Conservation (phyloP, 345 rosid species). For the Cardamine chenopodiifolia region DNA sequence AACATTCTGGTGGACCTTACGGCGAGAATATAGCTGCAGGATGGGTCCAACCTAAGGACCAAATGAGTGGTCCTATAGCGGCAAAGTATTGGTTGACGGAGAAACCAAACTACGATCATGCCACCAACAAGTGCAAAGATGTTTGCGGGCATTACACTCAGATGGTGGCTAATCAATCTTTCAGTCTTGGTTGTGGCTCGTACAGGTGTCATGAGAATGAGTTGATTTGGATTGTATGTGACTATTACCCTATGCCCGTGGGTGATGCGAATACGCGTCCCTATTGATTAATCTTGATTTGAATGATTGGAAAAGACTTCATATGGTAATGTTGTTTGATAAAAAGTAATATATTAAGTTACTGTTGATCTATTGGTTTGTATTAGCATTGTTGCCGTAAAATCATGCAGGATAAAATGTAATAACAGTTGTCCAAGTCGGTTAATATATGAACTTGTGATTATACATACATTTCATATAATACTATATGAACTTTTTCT, state of each 20-base stretch:
- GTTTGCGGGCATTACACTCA: slow-evolving; percentile 72
- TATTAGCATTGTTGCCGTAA: not conserved
- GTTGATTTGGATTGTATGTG: slow-evolving; percentile 53
- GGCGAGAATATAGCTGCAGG: slow-evolving; percentile 60
- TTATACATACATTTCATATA: not conserved
- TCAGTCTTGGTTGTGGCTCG: slow-evolving; percentile 66
- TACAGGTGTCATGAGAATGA: slow-evolving; percentile 55
- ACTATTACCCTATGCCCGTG: slow-evolving; percentile 51
- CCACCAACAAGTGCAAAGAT: slow-evolving; percentile 49
- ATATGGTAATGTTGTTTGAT: slow-evolving; percentile 4
- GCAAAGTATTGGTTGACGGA: slow-evolving; percentile 58
- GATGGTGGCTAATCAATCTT: slow-evolving; percentile 63
- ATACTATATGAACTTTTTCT: too few relatives aligned
- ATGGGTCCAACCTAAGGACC: slow-evolving; percentile 30
- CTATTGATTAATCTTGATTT: slow-evolving; percentile 13
- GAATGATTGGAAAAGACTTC: not conserved
- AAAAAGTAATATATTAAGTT: not conserved
- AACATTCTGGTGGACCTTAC: slow-evolving; percentile 54
- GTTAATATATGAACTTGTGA: not conserved
- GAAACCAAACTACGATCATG: slow-evolving; percentile 53
- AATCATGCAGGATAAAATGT: not conserved
- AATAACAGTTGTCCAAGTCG: not conserved
- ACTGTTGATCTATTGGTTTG: not conserved
- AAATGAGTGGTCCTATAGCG: slow-evolving; percentile 46
- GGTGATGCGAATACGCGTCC: slow-evolving; percentile 44